These are phyloP conservation scores for Tieghemostelium lacteum DNA, from an alignment of 78 protist species.

Conservation along the genomic window DNA sequence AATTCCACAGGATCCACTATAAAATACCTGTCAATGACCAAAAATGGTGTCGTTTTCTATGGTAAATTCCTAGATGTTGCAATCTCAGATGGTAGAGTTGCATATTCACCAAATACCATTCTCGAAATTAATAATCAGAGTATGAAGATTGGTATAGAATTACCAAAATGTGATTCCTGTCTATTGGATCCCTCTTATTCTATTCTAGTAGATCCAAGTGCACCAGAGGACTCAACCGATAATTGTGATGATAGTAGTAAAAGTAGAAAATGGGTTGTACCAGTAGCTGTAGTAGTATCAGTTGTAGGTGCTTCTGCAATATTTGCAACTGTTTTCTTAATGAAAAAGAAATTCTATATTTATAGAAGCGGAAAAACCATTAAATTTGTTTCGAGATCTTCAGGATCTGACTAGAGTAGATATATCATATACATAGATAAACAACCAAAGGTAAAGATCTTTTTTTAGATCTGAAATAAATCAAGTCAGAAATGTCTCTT, in stretches of 20 bases:
- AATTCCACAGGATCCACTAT: background rate
- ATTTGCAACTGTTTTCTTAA: too few species aligned
- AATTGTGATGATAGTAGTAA: background rate
- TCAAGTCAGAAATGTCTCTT: too few species aligned
- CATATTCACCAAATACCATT: too few species aligned
- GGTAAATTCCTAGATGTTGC: constrained; percentile 34
- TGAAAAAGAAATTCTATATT: too few species aligned
- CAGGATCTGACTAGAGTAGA: too few species aligned
- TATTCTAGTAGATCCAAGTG: background rate
- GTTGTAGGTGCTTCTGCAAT: background rate
- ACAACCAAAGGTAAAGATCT: too few species aligned
- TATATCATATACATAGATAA: too few species aligned
- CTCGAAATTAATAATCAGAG: too few species aligned
- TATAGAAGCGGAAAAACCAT: too few species aligned
- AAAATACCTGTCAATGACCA: constrained; percentile 18
- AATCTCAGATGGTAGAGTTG: constrained; percentile 26
- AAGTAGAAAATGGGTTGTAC: constrained; percentile 3
- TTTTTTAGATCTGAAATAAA: too few species aligned
- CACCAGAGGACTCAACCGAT: background rate
- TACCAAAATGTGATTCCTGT: constrained; percentile 7
- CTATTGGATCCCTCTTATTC: constrained; percentile 2
- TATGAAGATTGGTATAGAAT: constrained; percentile 22
- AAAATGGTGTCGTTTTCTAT: constrained; percentile 13
- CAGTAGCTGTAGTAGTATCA: constrained; percentile 19
- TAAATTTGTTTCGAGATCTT: too few species aligned